Percentiles rank a stretch among this genome's conserved stretches.
phyloP scores from a whole-genome alignment of 208 protist genomes.

The Trypanosoma lewisi region DNA sequence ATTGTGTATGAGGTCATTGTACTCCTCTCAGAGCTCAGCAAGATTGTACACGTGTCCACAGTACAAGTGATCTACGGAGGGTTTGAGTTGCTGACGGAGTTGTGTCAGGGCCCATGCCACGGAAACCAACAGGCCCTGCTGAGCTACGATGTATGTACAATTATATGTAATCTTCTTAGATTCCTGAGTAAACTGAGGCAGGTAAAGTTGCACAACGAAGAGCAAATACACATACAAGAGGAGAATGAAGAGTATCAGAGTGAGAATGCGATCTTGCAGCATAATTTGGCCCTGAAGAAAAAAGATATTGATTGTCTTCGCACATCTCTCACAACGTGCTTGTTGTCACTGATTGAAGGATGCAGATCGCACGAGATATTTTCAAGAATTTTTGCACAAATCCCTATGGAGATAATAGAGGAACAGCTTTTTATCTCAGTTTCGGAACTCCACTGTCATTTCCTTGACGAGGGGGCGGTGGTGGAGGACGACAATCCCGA shows the following conservation, averaged over 20 bases:
- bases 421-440: constrained; percentile 39
- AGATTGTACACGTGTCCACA: constrained; percentile 51
- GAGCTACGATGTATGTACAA: constrained; percentile 49
- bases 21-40: constrained; percentile 53
- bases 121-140: constrained; percentile 82
- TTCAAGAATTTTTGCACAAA: constrained; percentile 47
- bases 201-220: neutral
- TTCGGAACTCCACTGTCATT: constrained; percentile 30
- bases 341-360: constrained; percentile 75
- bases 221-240: too few relatives aligned
- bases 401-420: constrained; percentile 51
- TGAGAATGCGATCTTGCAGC: neutral
- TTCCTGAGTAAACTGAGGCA: constrained; percentile 21
- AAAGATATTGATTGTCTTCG: constrained; percentile 48
- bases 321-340: constrained; percentile 43
- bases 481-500: constrained; percentile 48
- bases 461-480: constrained; percentile 36
- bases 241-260: neutral
- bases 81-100: constrained; percentile 88
- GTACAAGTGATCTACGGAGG: constrained; percentile 46
- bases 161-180: constrained; percentile 36
- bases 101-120: constrained; percentile 90
- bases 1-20: constrained; percentile 77
- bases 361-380: constrained; percentile 48
- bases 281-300: constrained; percentile 15